Conservation (phyloP, 805 yeast species). For the Diddensiella santjacobensis region DNA sequence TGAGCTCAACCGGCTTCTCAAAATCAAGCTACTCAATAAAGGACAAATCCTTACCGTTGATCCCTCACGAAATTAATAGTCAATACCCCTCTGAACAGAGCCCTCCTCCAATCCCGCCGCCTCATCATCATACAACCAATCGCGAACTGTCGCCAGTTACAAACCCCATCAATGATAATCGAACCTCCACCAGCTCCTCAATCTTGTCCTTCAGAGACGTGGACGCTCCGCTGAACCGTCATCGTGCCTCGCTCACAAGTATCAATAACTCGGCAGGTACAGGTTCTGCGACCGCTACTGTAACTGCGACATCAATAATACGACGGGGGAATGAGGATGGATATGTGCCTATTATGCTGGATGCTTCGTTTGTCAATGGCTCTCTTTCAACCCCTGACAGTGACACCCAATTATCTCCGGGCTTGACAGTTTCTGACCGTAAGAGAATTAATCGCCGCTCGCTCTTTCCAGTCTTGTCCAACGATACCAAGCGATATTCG, state of each 20-base stretch:
- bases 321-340: conserved; percentile 3
- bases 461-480: not conserved
- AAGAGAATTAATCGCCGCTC: not conserved
- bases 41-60: conserved; percentile 19
- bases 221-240: not conserved
- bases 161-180: not conserved
- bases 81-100: not conserved
- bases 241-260: not conserved
- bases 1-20: not conserved
- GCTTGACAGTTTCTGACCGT: not conserved
- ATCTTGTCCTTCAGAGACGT: not conserved
- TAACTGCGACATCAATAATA: not conserved
- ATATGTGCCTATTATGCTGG: conserved; percentile 16
- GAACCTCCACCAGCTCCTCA: not conserved
- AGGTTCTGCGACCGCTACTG: not conserved
- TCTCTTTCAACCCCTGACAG: not conserved
- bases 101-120: not conserved
- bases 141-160: not conserved
- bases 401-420: not conserved
- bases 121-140: not conserved
- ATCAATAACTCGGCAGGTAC: not conserved
- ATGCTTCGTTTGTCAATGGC: conserved; percentile 8
- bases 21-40: not conserved
- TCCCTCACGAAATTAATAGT: conserved; percentile 7
- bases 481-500: not conserved